phyloP scores from a whole-genome alignment of 768 basidiomycete genomes.

The Podaxis rugospora region DNA sequence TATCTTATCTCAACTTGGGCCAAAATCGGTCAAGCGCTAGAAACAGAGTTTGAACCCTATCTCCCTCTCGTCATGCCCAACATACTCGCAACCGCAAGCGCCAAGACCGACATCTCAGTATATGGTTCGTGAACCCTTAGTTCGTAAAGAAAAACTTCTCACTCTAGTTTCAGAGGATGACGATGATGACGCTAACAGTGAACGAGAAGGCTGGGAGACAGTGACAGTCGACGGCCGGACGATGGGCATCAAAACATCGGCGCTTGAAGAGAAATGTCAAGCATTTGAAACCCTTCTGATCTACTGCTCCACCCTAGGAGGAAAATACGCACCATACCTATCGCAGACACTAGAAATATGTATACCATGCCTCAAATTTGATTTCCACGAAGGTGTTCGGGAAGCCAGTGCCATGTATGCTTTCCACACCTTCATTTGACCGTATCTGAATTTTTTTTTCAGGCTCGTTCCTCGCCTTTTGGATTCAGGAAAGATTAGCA shows the following conservation, averaged over 20 bases:
- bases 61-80: slow-evolving; percentile 82
- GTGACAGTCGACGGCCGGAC: slow-evolving; percentile 73
- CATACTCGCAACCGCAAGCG: slow-evolving; percentile 66
- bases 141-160: neutral
- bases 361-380: slow-evolving; percentile 66
- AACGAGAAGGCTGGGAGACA: slow-evolving; percentile 76
- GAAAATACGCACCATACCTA: slow-evolving; percentile 69
- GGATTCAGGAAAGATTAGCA: slow-evolving; percentile 60
- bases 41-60: slow-evolving; percentile 82
- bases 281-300: slow-evolving; percentile 86
- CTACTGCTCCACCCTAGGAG: slow-evolving; percentile 65
- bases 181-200: slow-evolving; percentile 43
- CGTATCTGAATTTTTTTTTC: neutral
- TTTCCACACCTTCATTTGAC: neutral
- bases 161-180: slow-evolving; percentile 40
- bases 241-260: slow-evolving; percentile 73
- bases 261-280: slow-evolving; percentile 84
- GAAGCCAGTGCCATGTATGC: slow-evolving; percentile 74
- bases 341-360: slow-evolving; percentile 68
- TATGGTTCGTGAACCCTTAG: slow-evolving; percentile 44
- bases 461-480: slow-evolving; percentile 74
- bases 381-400: slow-evolving; percentile 81
- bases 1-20: slow-evolving; percentile 88
- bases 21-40: slow-evolving; percentile 82
- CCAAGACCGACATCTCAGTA: slow-evolving; percentile 76